Base-by-base conservation (phyloP, 1,139 yeast genomes). In the Yamadazyma dendronema region DNA sequence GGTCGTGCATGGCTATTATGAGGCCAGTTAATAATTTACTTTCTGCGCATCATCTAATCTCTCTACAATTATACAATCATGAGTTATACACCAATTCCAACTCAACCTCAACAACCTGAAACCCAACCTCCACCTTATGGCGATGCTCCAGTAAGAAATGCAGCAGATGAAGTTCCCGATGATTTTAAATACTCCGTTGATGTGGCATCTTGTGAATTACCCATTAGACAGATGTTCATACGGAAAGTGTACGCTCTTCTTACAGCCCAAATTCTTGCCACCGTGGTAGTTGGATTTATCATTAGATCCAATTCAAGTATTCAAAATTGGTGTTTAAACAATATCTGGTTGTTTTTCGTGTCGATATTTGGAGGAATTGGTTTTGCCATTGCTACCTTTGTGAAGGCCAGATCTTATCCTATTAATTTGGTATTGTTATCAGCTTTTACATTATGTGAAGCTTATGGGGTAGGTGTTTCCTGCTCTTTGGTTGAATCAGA, bases 161-260 rank as follows among this genome's bases (percentile, higher is more conserved):
- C 26, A 7, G 72, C 70, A 12, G 77, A 72, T 49, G 59, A 67
- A 47, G 53, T 78, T 34, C 84, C 84, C 3, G 95, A 87, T 52
- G 95, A 87, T 61, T 88, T 87, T 76, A 88, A 88, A 57, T 87
- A 83, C 60, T 79, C 86, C 24, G 85, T 84, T 8, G 74, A 77
- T 40, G 95, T 88, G 19, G 79, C 89, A 5, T 80, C 84, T 22
- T 86, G 95, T 62, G 87, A 84, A 43, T 65, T 86, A 35, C 78
- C 84, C 8, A 70, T 88, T 28, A 78, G 96, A 48, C 87, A 83
- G 49, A 72, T 82, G 56, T 88, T 88, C 53, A 65, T 86, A 46
- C 74, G 90, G 44, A 85, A 84, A 54, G 96, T 88, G 9, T 88
- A 88, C 59, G 68, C 89, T 3, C 72, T 88, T 39, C 70, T 88